Evolutionary conservation across 176 grass and related monocot species (phyloP), one percentile per base, ranked within the genome.

Genomic region (Bromus sterilis): DNA sequence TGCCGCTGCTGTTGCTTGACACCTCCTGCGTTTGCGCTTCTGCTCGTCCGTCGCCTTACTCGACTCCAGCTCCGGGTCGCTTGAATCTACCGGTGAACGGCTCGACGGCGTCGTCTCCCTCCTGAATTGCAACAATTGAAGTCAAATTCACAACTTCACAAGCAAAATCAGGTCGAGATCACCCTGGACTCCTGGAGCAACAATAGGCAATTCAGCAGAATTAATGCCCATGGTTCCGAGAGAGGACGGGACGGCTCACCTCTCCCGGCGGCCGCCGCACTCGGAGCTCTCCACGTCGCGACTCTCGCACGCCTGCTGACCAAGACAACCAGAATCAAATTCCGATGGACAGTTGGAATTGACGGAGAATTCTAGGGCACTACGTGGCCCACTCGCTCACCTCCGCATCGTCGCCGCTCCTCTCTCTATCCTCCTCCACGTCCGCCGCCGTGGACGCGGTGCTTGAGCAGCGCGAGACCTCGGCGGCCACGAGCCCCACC

Each of bases 381-480:
- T 56, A 1, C 11, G 2, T 31, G 25, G 74, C 1, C 5, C 31
- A 49, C 68, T 79, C 67, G 90, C 90, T 79, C 67, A 92, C 90
- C 85, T 90, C 75, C 13, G 40, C 36, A 0, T 41, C 78, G 9
- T 66, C 79, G 9, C 29, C 11, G 32, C 16, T 42, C 23, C 65
- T 56, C 34, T 59, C 60, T 30, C 66, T 58, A 20, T 18, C 49
- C 23, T 18, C 49, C 23, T 26, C 62, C 5, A 6, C 74, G 60
- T 75, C 82, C 51, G 32, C 78, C 23, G 71, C 21, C 66, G 71
- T 42, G 42, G 87, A 90, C 39, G 87, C 78, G 3, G 84, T 65
- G 82, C 93, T 95, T 15, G 93, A 88, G 84, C 84, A 83, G 59
- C 74, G 79, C 66, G 93, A 90, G 75, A 51, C 58, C 23, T 78